A percentile compares a stretch with the other conserved stretches of the same genome.
phyloP scores from a whole-genome alignment of 176 grass and related monocot species.

The Urochloa ruziziensis region DNA sequence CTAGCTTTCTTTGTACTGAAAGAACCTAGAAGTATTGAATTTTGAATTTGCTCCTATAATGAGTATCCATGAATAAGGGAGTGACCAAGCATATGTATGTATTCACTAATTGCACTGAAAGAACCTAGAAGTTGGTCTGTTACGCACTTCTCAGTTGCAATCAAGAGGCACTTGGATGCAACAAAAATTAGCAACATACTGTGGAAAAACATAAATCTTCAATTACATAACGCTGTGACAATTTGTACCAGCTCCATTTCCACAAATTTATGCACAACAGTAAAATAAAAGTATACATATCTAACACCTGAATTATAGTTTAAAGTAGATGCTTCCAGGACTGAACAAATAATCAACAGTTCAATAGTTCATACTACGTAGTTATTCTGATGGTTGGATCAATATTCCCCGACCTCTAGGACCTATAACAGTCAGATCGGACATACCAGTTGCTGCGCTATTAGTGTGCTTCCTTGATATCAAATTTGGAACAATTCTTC shows the following conservation, averaged over 20 bases:
- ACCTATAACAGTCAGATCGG: not conserved
- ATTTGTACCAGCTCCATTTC: not conserved
- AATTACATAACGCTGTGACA: not conserved
- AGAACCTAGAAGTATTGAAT: too few species aligned
- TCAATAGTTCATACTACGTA: not conserved
- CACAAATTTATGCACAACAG: not conserved
- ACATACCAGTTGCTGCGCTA: constrained; percentile 85
- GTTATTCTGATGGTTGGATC: not conserved
- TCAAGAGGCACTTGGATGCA: not conserved
- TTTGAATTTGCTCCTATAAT: not conserved
- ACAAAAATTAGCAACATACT: not conserved
- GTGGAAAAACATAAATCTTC: not conserved
- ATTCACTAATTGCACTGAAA: not conserved
- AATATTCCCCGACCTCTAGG: not conserved
- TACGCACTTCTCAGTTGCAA: not conserved
- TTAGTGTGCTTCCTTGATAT: constrained; percentile 99
- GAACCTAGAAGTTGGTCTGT: not conserved
- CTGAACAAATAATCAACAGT: not conserved
- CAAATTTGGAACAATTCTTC: constrained; percentile 87
- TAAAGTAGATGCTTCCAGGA: not conserved
- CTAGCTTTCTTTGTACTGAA: not conserved
- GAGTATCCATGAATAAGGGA: not conserved
- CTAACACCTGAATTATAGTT: not conserved
- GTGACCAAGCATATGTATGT: not conserved
- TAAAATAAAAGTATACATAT: not conserved